These are phyloP conservation scores for Sclerospora graminicola DNA, from an alignment of 352 stramenopile species.

Conservation along the genomic window DNA sequence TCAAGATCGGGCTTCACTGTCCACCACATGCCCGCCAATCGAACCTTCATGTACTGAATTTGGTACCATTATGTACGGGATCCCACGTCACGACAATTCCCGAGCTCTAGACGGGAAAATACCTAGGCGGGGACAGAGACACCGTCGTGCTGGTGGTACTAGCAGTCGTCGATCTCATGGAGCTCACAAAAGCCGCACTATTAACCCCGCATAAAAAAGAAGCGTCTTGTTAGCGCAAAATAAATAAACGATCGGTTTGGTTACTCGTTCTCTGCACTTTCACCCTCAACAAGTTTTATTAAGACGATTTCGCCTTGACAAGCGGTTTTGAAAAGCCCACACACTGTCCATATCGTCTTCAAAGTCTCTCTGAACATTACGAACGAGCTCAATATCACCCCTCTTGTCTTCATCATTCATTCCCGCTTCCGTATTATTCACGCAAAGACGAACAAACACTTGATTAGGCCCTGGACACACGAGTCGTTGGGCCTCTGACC, in stretches of 20 bases:
- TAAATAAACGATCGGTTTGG: constrained; percentile 58
- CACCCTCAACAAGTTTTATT: constrained; percentile 42
- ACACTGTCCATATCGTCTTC: constrained; percentile 30
- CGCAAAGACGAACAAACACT: constrained; percentile 46
- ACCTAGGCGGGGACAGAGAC: constrained; percentile 34
- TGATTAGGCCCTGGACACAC: constrained; percentile 54
- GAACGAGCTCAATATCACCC: constrained; percentile 15
- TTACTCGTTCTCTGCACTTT: constrained; percentile 35
- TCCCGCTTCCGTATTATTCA: background rate
- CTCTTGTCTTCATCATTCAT: constrained; percentile 5
- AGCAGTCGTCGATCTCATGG: constrained; percentile 10
- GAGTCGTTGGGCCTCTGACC: constrained; percentile 44
- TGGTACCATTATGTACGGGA: constrained; percentile 58
- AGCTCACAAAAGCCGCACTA: constrained; percentile 6
- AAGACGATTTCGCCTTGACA: constrained; percentile 44
- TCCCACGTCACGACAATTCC: constrained; percentile 73
- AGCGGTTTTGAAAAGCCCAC: constrained; percentile 64
- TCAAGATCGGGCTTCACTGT: constrained; percentile 60
- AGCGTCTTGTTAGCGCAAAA: constrained; percentile 39
- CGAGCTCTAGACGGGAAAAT: constrained; percentile 39
- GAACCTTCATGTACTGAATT: constrained; percentile 76
- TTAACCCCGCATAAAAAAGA: constrained; percentile 12
- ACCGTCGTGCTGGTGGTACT: constrained; percentile 14
- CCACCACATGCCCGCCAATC: constrained; percentile 70
- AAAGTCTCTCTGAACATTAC: constrained; percentile 17